Conservation (phyloP, 108 stramenopile species). For the Schizochytrium sp. region DNA sequence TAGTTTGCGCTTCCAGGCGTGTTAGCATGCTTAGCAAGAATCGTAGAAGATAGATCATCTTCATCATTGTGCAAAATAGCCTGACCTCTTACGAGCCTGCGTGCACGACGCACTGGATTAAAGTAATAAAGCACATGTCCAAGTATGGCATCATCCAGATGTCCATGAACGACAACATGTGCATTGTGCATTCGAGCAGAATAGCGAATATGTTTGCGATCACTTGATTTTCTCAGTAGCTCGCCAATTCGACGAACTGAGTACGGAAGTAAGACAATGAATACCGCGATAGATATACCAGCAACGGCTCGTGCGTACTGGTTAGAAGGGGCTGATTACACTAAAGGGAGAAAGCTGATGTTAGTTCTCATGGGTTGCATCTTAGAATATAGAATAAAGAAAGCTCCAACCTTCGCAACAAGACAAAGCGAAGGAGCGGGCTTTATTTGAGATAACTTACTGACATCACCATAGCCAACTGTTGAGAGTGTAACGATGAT, state of each 20-base stretch:
- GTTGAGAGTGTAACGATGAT: slow-evolving; percentile 33
- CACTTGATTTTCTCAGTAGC: neutral
- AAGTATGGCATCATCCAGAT: neutral
- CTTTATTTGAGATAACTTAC: slow-evolving; percentile 14
- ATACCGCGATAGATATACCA: neutral
- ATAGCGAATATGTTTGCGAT: slow-evolving; percentile 12
- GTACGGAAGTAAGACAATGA: neutral
- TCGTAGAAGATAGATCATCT: neutral
- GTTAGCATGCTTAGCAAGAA: neutral
- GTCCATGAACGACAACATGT: slow-evolving; percentile 12
- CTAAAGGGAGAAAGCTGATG: neutral
- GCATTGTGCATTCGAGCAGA: slow-evolving; percentile 9
- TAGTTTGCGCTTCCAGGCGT: slow-evolving; percentile 11
- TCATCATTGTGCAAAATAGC: slow-evolving; percentile 24
- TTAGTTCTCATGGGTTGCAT: neutral
- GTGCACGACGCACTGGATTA: slow-evolving; percentile 1
- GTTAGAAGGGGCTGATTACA: neutral
- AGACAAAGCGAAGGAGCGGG: neutral
- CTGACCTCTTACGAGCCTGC: neutral
- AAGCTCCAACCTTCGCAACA: neutral
- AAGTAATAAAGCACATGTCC: slow-evolving; percentile 23
- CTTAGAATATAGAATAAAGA: too few relatives aligned
- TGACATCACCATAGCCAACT: slow-evolving; percentile 13
- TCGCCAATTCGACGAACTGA: slow-evolving; percentile 1
- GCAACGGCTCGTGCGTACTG: slow-evolving; percentile 29